A percentile compares a stretch with the other conserved stretches of the same genome.
These are phyloP conservation scores for Eimeria maxima DNA, from an alignment of 169 alveolate genomes.

Conservation along the genomic window DNA sequence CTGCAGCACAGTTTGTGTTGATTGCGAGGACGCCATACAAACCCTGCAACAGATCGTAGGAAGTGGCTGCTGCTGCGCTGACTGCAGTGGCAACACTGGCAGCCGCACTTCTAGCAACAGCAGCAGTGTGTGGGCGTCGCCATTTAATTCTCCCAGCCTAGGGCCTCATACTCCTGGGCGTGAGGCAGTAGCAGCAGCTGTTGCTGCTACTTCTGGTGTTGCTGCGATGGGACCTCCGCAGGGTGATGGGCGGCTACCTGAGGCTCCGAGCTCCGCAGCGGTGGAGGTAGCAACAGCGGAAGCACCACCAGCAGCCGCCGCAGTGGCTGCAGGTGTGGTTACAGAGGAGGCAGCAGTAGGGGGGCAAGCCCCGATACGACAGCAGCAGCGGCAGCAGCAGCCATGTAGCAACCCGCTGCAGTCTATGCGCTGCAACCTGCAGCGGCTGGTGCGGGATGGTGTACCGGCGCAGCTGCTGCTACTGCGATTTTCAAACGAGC, in stretches of 20 bases:
- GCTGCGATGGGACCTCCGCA: not conserved
- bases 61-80: slow-evolving; percentile 47
- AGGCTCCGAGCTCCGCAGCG: not conserved
- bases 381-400: not conserved
- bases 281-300: too few relatives aligned
- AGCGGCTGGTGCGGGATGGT: slow-evolving; percentile 7
- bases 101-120: not conserved
- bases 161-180: not conserved
- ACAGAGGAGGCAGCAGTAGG: not conserved
- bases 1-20: slow-evolving; percentile 41
- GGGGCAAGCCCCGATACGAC: not conserved
- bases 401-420: slow-evolving; percentile 9
- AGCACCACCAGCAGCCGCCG: not conserved
- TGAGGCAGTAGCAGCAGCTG: not conserved
- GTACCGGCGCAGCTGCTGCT: slow-evolving; percentile 64
- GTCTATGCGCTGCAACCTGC: slow-evolving; percentile 30
- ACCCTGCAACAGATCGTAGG: slow-evolving; percentile 41
- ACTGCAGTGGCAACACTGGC: slow-evolving; percentile 3
- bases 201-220: not conserved
- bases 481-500: not conserved
- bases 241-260: not conserved
- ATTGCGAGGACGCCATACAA: slow-evolving; percentile 27
- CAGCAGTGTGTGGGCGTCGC: slow-evolving; percentile 65
- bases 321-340: not conserved
- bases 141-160: not conserved